Evolutionary conservation across 768 basidiomycete genomes (phyloP), one percentile per base, ranked within the genome.

Genomic region (Suillus ampliporus): DNA sequence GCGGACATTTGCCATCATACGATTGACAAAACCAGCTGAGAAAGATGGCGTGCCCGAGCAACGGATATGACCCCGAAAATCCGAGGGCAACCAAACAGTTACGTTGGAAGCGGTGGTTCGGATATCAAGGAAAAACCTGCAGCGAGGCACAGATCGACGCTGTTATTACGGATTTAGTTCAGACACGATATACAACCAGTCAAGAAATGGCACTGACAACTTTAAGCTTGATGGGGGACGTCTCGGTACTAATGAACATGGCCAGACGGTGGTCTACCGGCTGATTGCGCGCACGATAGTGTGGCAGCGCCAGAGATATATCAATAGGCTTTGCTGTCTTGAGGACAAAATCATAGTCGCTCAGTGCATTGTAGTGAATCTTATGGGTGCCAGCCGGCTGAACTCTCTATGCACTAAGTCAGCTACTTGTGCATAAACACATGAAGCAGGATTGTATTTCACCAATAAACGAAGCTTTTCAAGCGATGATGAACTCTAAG

Each of bases 81-180:
- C 90, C 40, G 90, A 91, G 15, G 91, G 91, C 21, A 93, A 79
- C 86, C 87, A 92, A 62, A 92, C 75, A 6, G 87, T 91, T 35
- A 92, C 83, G 68, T 90, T 84, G 44, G 91, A 89, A n/a, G 79
- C 75, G n/a, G 81, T 77, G 19, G 85, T 87, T 65, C 82, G 82
- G 40, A 93, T 78, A 72, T 90, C 86, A 54, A 92, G 82, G 72
- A 84, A 84, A 67, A 89, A 86, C 71, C 81, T 82, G 40, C 80
- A 82, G 61, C 83, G 84, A 59, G 79, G 76, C 31, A 81, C 76
- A 43, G 81, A 82, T 64, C 87, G 86, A 71, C 86, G 89, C 88
- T 89, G 71, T n/a, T 17, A 34, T 21, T n/a, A 37, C 37, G 31
- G 31, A 31, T 31, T 53, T 17, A 19, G 14, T 46, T 69, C 4